phyloP scores from a whole-genome alignment of 176 grass and related monocot genomes.

The Dactylis glomerata region DNA sequence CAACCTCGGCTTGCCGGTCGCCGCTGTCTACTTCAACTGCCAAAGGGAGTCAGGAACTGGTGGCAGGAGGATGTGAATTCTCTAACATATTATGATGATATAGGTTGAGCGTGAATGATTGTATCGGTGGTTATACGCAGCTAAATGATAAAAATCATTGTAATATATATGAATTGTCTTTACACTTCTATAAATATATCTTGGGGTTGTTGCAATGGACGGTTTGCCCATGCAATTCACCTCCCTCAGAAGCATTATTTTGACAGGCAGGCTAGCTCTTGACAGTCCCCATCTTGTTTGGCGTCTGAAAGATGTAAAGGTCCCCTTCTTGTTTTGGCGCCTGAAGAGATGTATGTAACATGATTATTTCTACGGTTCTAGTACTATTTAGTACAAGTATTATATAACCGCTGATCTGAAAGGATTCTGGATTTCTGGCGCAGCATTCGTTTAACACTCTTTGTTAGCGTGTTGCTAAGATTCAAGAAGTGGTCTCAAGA shows the following conservation, averaged over 20 bases:
- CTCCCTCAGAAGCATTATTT: neutral
- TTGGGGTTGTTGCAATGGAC: neutral
- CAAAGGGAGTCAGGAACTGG: conserved; percentile 75
- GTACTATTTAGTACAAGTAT: neutral
- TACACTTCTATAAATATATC: neutral
- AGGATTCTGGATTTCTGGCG: neutral
- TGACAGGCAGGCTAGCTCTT: neutral
- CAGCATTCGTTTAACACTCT: no score
- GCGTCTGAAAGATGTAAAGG: no score
- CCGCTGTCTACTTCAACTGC: conserved; percentile 90
- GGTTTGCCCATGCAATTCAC: neutral
- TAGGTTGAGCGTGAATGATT: neutral
- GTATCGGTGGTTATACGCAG: neutral
- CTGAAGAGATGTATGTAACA: neutral
- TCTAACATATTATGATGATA: neutral
- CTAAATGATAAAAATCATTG: conserved; percentile 4
- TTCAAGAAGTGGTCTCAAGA: neutral
- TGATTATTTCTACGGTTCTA: neutral
- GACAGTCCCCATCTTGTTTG: neutral
- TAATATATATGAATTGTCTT: neutral
- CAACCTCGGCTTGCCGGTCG: conserved; percentile 74
- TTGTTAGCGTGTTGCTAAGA: neutral
- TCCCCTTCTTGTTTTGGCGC: neutral
- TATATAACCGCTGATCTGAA: neutral
- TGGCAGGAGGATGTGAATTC: conserved; percentile 65